Conservation (phyloP, 495 filamentous ascomycete genomes). For the Neurospora tetraspora region DNA sequence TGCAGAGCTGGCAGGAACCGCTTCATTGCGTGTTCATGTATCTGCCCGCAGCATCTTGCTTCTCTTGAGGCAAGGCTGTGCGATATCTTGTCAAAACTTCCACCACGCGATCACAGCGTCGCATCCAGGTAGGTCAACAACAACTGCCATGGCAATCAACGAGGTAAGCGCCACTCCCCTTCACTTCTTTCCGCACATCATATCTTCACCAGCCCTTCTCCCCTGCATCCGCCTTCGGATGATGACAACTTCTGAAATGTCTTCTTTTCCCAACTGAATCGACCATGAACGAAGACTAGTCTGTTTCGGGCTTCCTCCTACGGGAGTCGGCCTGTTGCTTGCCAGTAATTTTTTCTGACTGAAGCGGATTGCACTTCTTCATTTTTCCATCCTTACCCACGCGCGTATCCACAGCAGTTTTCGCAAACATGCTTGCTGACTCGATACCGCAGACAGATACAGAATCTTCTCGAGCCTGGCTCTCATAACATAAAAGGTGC, state of each 20-base stretch:
- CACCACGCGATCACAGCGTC: background rate
- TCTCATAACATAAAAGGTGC: background rate
- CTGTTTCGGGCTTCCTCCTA: slow-evolving; percentile 58
- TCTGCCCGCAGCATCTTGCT: background rate
- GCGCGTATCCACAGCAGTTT: slow-evolving; percentile 1
- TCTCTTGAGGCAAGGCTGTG: background rate
- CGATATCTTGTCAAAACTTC: background rate
- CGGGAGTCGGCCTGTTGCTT: slow-evolving; percentile 76
- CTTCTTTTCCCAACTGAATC: slow-evolving; percentile 95
- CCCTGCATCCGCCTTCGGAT: slow-evolving; percentile 33
- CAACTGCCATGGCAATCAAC: background rate
- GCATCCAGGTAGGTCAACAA: slow-evolving; percentile 1
- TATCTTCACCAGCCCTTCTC: background rate
- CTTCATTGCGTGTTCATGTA: background rate
- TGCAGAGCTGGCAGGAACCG: background rate
- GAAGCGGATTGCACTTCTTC: slow-evolving; percentile 6
- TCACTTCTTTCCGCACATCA: slow-evolving; percentile 1
- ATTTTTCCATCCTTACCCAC: slow-evolving; percentile 3
- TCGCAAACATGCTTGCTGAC: background rate
- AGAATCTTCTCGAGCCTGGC: background rate
- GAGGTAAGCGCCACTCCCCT: slow-evolving; percentile 14
- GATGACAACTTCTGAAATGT: slow-evolving; percentile 73
- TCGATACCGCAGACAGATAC: background rate
- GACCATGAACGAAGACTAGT: slow-evolving; percentile 76
- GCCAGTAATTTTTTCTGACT: slow-evolving; percentile 93